Conservation (phyloP, 2,329 filamentous ascomycete species). For the Clathrospora elynae region DNA sequence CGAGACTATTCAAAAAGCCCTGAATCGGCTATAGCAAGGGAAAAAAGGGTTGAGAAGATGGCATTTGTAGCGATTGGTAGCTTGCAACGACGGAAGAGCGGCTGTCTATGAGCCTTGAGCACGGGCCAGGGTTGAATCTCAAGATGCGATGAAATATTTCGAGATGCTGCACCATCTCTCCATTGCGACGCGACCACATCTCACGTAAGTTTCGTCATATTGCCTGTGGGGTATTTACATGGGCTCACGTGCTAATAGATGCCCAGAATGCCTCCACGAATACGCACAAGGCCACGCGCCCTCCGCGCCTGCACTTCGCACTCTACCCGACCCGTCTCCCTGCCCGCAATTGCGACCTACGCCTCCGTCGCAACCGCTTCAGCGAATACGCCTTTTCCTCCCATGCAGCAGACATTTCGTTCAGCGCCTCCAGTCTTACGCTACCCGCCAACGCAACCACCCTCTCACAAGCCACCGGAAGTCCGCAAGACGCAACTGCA, state of each 20-base stretch:
- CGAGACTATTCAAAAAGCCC: not conserved
- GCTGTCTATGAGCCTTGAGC: constrained; percentile 22
- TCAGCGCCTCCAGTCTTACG: constrained; percentile 54
- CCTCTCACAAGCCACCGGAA: constrained; percentile 83
- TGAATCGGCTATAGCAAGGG: not conserved
- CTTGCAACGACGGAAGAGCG: constrained; percentile 9
- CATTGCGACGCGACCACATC: constrained; percentile 34
- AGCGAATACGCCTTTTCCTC: constrained; percentile 58
- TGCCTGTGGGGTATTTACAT: no score
- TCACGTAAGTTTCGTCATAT: constrained; percentile 29
- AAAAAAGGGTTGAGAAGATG: not conserved
- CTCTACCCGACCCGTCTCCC: constrained; percentile 36
- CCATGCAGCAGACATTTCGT: constrained; percentile 56
- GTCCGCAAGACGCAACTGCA: constrained; percentile 88
- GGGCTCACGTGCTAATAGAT: constrained; percentile 12
- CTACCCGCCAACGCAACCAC: constrained; percentile 73
- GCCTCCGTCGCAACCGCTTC: constrained; percentile 58
- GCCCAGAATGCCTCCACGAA: constrained; percentile 46
- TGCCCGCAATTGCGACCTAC: constrained; percentile 49
- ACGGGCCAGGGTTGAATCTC: constrained; percentile 30
- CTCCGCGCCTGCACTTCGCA: constrained; percentile 35
- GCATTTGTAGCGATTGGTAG: constrained; percentile 10
- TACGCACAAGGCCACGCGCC: constrained; percentile 43
- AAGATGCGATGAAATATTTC: constrained; percentile 38
- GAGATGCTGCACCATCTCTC: constrained; percentile 22